Percentiles rank a stretch among this genome's conserved stretches.
Evolutionary conservation across 192 early-diverging fungal species (phyloP).

Genomic region (Dimargaris verticillata): DNA sequence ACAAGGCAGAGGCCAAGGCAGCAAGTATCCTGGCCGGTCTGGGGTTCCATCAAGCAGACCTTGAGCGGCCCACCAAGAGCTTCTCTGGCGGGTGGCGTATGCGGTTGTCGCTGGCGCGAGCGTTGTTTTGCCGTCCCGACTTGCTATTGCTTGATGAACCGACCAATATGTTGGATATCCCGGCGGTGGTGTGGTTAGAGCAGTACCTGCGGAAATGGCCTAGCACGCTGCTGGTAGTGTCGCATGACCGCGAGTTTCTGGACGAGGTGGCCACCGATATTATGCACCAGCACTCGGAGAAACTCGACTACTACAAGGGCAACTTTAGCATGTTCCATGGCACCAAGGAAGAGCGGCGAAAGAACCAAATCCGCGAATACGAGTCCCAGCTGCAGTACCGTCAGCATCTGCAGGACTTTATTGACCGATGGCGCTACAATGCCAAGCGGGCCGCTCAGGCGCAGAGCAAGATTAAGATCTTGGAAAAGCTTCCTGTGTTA

Average conservation of each 20-base stretch:
- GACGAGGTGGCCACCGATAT: conserved; percentile 97
- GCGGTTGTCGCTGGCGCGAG: conserved; percentile 89
- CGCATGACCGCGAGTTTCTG: conserved; percentile 96
- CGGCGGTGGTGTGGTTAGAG: conserved; percentile 96
- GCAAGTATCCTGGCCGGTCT: conserved; percentile 90
- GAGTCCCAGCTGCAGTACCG: conserved; percentile 89
- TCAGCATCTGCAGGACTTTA: conserved; percentile 91
- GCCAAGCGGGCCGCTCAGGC: conserved; percentile 94
- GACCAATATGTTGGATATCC: conserved; percentile 84
- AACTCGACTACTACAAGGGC: conserved; percentile 87
- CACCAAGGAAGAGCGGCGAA: conserved; percentile 80
- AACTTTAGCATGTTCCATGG: conserved; percentile 82
- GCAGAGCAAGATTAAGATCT: conserved; percentile 92
- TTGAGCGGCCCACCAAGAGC: conserved; percentile 74
- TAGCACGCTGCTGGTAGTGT: conserved; percentile 86
- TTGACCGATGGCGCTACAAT: conserved; percentile 98
- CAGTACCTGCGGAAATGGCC: conserved; percentile 82
- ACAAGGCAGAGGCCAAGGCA: conserved; percentile 94
- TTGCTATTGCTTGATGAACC: conserved; percentile 83
- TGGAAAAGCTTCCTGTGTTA: conserved; percentile 89
- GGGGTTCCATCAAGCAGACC: conserved; percentile 66
- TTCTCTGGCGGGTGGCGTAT: conserved; percentile 99
- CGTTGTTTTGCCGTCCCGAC: conserved; percentile 92
- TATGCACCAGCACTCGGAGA: conserved; percentile 83
- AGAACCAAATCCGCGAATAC: conserved; percentile 84